Evolutionary conservation across 2,329 filamentous ascomycete genomes (phyloP).

Genomic region (Mollisia scopiformis): DNA sequence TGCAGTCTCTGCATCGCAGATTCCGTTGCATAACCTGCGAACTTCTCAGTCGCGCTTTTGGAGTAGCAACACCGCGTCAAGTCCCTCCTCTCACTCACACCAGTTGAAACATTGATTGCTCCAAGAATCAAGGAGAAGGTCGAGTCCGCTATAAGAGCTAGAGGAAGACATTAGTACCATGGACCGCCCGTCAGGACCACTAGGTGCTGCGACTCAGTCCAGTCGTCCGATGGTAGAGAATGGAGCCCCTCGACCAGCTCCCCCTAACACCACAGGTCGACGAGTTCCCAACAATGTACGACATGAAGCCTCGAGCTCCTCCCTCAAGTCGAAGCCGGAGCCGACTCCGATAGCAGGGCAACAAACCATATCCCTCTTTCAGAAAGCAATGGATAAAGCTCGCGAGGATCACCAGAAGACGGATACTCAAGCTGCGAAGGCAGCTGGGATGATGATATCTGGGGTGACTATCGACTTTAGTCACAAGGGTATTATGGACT

Average conservation of each 20-base stretch:
- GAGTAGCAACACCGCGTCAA: neutral
- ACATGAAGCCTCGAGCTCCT: conserved; percentile 45
- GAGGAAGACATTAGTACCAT: conserved; percentile 28
- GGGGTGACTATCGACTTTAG: conserved; percentile 81
- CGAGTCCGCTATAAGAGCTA: conserved; percentile 14
- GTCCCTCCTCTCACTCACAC: conserved; percentile 11
- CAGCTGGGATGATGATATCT: conserved; percentile 59
- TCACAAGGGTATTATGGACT: conserved; percentile 67
- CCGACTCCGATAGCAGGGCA: conserved; percentile 58
- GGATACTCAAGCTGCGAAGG: conserved; percentile 39
- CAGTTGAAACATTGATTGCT: conserved; percentile 30
- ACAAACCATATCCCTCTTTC: conserved; percentile 67
- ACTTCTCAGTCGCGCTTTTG: neutral
- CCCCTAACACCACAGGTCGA: conserved; percentile 37
- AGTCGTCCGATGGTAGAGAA: conserved; percentile 45
- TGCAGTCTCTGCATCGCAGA: neutral
- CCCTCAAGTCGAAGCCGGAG: conserved; percentile 53
- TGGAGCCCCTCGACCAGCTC: conserved; percentile 38
- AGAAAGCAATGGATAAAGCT: conserved; percentile 69
- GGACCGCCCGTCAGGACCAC: conserved; percentile 36
- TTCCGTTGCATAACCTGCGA: neutral
- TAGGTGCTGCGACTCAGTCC: conserved; percentile 40
- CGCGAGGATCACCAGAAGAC: conserved; percentile 67
- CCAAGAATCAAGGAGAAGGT: conserved; percentile 22
- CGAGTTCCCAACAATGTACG: conserved; percentile 48